Evolutionary conservation across 257 asterid genomes (phyloP).

Genomic region (Solanum virginianum): DNA sequence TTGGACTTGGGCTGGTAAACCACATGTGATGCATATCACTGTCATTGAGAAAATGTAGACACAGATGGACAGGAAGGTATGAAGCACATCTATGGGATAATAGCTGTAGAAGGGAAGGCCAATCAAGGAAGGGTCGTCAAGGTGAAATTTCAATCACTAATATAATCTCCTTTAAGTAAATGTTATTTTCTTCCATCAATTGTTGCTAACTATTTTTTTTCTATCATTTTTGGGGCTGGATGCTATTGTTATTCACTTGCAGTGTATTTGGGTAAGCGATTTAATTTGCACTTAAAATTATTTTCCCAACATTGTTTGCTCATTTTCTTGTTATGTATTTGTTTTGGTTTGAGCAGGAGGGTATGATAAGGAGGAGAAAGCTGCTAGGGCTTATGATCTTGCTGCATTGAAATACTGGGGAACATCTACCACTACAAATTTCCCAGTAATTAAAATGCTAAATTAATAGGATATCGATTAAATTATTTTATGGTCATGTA

Average conservation of each 20-base stretch:
- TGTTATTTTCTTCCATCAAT: neutral
- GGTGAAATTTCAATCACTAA: conserved; percentile 19
- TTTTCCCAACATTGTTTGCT: neutral
- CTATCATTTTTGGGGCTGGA: neutral
- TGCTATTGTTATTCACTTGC: conserved; percentile 1
- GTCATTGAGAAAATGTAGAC: conserved; percentile 23
- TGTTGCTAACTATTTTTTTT: neutral
- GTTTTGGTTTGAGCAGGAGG: conserved; percentile 39
- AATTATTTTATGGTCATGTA: neutral
- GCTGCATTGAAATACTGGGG: conserved; percentile 97
- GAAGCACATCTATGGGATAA: conserved; percentile 97
- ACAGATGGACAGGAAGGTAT: conserved; percentile 92
- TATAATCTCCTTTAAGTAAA: neutral
- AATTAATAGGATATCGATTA: neutral
- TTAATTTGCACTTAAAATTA: neutral
- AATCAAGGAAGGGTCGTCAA: conserved; percentile 92
- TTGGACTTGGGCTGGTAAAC: neutral
- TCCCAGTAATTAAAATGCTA: conserved; percentile 39
- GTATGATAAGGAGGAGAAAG: conserved; percentile 92
- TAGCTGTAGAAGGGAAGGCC: conserved; percentile 92
- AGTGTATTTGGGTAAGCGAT: conserved; percentile 79
- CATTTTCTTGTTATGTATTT: neutral
- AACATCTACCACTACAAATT: conserved; percentile 85
- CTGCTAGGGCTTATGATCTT: conserved; percentile 91
- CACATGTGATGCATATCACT: neutral